Evolutionary conservation across 2,329 filamentous ascomycete genomes (phyloP).

Genomic region (Verticillium dahliae): DNA sequence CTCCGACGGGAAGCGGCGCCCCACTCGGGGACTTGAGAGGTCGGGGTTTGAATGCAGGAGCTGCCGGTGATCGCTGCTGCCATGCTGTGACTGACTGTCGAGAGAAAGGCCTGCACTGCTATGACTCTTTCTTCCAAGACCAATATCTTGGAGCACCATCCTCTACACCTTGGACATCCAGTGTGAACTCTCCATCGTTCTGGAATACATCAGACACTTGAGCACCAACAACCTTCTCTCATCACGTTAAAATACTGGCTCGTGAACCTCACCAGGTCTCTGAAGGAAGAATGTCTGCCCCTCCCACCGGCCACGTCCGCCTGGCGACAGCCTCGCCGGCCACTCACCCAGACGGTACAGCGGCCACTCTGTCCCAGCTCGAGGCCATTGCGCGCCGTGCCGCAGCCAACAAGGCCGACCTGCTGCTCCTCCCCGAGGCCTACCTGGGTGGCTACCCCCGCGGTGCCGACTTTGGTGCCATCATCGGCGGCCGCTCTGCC

Average conservation of each 20-base stretch:
- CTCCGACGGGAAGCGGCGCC: neutral
- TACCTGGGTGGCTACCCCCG: slow-evolving; percentile 90
- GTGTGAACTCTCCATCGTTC: neutral
- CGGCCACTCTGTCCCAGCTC: slow-evolving; percentile 60
- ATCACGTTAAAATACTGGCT: neutral
- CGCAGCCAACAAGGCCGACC: slow-evolving; percentile 46
- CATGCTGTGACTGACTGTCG: neutral
- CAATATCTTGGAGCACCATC: neutral
- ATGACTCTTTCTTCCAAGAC: neutral
- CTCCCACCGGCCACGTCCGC: slow-evolving; percentile 29
- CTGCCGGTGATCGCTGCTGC: neutral
- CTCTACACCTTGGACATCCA: neutral
- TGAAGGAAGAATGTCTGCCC: slow-evolving; percentile 7
- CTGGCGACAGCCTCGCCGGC: slow-evolving; percentile 50
- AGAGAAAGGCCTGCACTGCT: neutral
- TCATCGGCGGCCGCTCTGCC: slow-evolving; percentile 61
- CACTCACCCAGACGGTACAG: slow-evolving; percentile 38
- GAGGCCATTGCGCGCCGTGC: slow-evolving; percentile 57
- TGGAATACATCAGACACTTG: neutral
- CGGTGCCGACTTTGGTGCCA: slow-evolving; percentile 68
- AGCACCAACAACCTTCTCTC: neutral
- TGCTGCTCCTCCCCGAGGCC: slow-evolving; percentile 86
- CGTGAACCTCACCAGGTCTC: neutral
- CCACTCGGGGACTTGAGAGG: neutral
- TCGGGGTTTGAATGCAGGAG: neutral